Base-by-base conservation (phyloP, 2,329 filamentous ascomycete genomes). In the Leptographium flavum region DNA sequence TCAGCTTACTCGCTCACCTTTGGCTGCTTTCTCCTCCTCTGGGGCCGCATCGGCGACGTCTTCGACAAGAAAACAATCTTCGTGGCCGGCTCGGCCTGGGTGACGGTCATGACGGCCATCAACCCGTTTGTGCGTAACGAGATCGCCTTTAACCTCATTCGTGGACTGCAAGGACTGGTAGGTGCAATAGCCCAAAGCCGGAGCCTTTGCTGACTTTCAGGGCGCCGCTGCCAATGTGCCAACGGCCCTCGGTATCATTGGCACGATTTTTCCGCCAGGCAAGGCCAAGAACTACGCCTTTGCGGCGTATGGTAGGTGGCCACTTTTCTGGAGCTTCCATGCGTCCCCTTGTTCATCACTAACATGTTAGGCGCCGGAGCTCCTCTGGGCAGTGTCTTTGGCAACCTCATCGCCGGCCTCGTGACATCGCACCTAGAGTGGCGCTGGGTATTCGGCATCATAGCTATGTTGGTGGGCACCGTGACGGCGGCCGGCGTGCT, bases 211-310 rank as follows among this genome's bases (percentile, higher is more conserved):
- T n/a, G n/a, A n/a, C n/a, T 8, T 32, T 6, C 45, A 73, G 61
- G 79, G 79, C 2, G 76, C 76, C 23, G 80, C 81, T 2, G 77
- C 79, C 15, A 83, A 81, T 54, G 76, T 83, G 1, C 80, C 81
- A 0, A 83, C 79, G 0, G 81, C 80, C 0, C 75, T 85, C 54
- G 81, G 81, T 0, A 83, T 84, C 33, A 58, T 85, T 3, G 79
- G 79, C 0, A 73, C 74, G 2, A 82, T 76, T 0, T 84, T 84
- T 45, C 72, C 73, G 1, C 78, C 79, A 0, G 77, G 80, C 0
- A 78, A 74, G 50, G 74, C 78, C 4, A 83, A 83, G 60, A 83
- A 81, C 53, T 81, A 82, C 55, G 79, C 79, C 1, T 83, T 85
- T 52, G 74, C 73, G 32, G 68, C 71, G 21, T 83, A 81, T 47